A percentile compares a stretch with the other conserved stretches of the same genome.
These are phyloP conservation scores for Pythium chondricola DNA, from an alignment of 352 stramenopile genomes.

Conservation along the genomic window DNA sequence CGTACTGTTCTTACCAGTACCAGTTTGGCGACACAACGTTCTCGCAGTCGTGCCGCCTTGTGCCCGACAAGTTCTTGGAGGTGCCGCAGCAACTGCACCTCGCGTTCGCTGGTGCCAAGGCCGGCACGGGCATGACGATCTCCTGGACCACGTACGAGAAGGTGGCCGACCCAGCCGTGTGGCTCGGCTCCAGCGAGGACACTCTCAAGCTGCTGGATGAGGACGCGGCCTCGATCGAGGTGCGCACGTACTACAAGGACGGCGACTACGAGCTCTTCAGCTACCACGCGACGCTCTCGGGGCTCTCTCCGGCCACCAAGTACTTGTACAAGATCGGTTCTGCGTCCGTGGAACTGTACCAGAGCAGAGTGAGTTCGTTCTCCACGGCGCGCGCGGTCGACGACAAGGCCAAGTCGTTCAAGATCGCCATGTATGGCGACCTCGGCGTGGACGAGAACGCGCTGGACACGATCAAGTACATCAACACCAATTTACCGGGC, in stretches of 20 bases:
- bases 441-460: constrained; percentile 16
- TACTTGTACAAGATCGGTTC: constrained; percentile 26
- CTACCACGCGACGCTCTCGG: constrained; percentile 21
- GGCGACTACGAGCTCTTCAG: constrained; percentile 14
- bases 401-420: constrained; percentile 4
- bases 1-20: constrained; percentile 20
- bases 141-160: constrained; percentile 21
- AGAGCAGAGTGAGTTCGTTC: constrained; percentile 11
- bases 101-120: constrained; percentile 19
- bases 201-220: neutral
- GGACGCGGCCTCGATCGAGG: constrained; percentile 1
- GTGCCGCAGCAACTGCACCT: constrained; percentile 28
- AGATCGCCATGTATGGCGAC: constrained; percentile 21
- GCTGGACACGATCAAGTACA: constrained; percentile 11
- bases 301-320: constrained; percentile 15
- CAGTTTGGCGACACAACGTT: constrained; percentile 18
- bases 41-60: constrained; percentile 18
- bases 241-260: constrained; percentile 17
- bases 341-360: neutral
- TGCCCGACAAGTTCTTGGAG: neutral
- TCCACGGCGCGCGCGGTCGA: constrained; percentile 12
- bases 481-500: constrained; percentile 14
- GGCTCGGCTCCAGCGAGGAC: constrained; percentile 9
- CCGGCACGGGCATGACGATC: constrained; percentile 24
- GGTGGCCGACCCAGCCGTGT: constrained; percentile 14